These are phyloP conservation scores for Penicillium coffeae DNA, from an alignment of 495 filamentous ascomycete species.

Conservation along the genomic window DNA sequence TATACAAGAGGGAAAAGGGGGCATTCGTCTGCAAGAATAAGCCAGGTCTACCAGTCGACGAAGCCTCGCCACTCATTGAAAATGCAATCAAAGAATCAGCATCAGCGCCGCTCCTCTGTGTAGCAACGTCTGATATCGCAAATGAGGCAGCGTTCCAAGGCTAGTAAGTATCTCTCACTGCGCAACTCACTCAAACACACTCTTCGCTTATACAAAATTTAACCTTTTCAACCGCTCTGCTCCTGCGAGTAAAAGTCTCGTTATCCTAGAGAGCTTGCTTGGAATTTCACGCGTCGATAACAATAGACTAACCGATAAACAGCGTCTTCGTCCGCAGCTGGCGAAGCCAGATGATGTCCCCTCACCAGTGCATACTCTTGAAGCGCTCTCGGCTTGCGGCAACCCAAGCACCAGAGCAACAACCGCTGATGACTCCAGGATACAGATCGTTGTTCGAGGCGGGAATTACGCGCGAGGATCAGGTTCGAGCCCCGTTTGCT, in stretches of 20 bases:
- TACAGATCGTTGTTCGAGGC: too few relatives aligned
- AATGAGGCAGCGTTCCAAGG: not conserved
- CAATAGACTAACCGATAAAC: too few relatives aligned
- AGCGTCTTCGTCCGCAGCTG: conserved; percentile 3
- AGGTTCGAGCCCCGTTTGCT: too few relatives aligned
- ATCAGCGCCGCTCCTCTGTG: not conserved
- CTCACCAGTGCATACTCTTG: not conserved
- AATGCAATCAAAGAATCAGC: not conserved
- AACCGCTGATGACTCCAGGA: too few relatives aligned
- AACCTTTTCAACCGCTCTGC: too few relatives aligned
- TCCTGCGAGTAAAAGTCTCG: too few relatives aligned
- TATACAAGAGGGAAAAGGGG: not conserved
- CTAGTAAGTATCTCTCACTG: not conserved
- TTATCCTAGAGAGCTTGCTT: too few relatives aligned
- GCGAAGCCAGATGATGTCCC: not conserved
- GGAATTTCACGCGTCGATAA: too few relatives aligned
- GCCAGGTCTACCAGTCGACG: not conserved
- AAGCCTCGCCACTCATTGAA: not conserved
- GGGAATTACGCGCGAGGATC: too few relatives aligned
- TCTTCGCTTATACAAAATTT: too few relatives aligned
- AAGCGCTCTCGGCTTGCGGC: too few relatives aligned
- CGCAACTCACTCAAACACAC: not conserved
- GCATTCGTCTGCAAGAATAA: not conserved
- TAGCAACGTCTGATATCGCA: not conserved
- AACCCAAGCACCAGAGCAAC: too few relatives aligned